These are phyloP conservation scores for Saitoella complicata DNA, from an alignment of 805 yeast species.

Conservation along the genomic window DNA sequence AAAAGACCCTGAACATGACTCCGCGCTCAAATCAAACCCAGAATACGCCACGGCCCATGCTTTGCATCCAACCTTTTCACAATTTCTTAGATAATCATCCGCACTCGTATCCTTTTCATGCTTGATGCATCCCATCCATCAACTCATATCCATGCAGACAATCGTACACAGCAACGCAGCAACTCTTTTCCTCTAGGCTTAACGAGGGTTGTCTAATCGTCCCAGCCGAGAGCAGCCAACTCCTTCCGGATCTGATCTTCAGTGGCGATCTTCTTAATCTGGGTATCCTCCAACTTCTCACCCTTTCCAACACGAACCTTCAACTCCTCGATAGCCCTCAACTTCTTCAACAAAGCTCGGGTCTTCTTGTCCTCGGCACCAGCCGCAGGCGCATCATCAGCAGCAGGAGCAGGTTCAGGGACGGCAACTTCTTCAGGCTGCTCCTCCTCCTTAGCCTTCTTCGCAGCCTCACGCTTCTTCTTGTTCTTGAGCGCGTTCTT, in stretches of 20 bases:
- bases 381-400: slow-evolving; percentile 10
- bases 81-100: too few relatives aligned
- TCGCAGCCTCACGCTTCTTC: slow-evolving; percentile 52
- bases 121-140: too few relatives aligned
- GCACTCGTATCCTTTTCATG: too few relatives aligned
- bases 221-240: slow-evolving; percentile 62
- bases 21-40: too few relatives aligned
- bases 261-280: slow-evolving; percentile 71
- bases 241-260: slow-evolving; percentile 70
- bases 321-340: slow-evolving; percentile 85
- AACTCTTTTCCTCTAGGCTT: too few relatives aligned
- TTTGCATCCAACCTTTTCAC: too few relatives aligned
- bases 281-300: slow-evolving; percentile 83
- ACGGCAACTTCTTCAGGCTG: slow-evolving; percentile 7
- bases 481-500: slow-evolving; percentile 58
- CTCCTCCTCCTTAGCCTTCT: slow-evolving; percentile 14
- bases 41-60: too few relatives aligned
- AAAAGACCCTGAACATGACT: too few relatives aligned
- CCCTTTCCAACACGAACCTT: slow-evolving; percentile 72
- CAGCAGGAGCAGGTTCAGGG: slow-evolving; percentile 6
- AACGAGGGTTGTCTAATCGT: slow-evolving; percentile 15
- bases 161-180: too few relatives aligned
- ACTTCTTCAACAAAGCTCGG: slow-evolving; percentile 75
- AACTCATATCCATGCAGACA: too few relatives aligned
- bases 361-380: slow-evolving; percentile 58